A percentile compares a stretch with the other conserved stretches of the same genome.
These are phyloP conservation scores for Murraya koenigii DNA, from an alignment of 345 rosid genomes.

Conservation along the genomic window DNA sequence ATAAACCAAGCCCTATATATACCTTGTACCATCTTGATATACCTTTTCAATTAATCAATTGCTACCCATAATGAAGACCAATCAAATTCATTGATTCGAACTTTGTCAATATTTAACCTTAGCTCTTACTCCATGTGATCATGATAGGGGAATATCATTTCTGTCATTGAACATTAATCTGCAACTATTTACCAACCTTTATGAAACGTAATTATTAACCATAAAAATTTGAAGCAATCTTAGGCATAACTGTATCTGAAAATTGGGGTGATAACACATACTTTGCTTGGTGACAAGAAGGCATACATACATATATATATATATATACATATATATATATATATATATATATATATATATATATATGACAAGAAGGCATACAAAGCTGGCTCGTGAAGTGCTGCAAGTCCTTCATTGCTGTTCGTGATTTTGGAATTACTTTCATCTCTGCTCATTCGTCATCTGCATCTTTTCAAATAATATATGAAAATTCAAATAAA, in stretches of 20 bases:
- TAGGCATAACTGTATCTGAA: not conserved
- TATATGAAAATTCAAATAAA: too few species aligned
- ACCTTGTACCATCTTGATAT: too few species aligned
- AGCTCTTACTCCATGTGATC: not conserved
- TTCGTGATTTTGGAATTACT: not conserved
- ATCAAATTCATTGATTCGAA: too few species aligned
- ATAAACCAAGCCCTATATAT: too few species aligned
- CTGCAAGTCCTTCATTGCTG: not conserved
- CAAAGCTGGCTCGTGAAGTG: not conserved
- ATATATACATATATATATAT: not conserved
- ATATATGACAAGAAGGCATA: not conserved
- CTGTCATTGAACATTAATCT: not conserved
- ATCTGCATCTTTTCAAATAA: too few species aligned
- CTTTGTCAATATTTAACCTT: not conserved
- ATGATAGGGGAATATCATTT: not conserved
- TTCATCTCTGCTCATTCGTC: not conserved
- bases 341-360: too few species aligned
- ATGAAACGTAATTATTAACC: slow-evolving; percentile 3
- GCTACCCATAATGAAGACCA: too few species aligned
- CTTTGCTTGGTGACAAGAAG: not conserved
- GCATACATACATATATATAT: too few species aligned
- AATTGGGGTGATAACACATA: not conserved
- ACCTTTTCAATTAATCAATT: too few species aligned
- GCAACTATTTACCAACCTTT: not conserved
- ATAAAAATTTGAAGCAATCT: not conserved